Evolutionary conservation across 371 early-diverging fungal genomes (phyloP).

Genomic region (Entomophthora muscae): DNA sequence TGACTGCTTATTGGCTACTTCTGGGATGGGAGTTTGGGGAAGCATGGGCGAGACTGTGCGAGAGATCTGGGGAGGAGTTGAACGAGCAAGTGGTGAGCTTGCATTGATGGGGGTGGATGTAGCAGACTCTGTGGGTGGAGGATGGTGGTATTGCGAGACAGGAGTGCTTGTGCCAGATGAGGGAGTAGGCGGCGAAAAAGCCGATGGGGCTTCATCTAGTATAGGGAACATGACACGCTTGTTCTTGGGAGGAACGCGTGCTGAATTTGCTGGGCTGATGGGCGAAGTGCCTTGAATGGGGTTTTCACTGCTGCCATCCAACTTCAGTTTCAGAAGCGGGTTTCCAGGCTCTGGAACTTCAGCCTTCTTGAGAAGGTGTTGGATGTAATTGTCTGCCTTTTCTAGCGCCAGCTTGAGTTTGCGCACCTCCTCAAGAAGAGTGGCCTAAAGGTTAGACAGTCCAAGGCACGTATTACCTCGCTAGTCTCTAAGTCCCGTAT

Average conservation of each 20-base stretch:
- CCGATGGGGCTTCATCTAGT: not conserved
- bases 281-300: not conserved
- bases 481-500: not conserved
- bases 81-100: not conserved
- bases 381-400: conserved; percentile 4
- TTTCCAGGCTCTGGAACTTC: not conserved
- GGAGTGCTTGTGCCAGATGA: not conserved
- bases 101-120: not conserved
- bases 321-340: not conserved
- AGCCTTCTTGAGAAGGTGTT: not conserved
- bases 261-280: not conserved
- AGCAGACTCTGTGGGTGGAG: not conserved
- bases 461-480: conserved; percentile 4
- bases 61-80: not conserved
- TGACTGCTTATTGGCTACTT: too few species aligned
- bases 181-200: not conserved
- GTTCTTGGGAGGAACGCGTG: not conserved
- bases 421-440: not conserved
- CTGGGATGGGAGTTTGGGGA: too few species aligned
- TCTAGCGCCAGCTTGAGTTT: conserved; percentile 1
- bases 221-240: not conserved
- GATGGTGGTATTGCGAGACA: not conserved
- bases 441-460: not conserved
- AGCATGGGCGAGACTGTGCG: not conserved
- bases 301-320: not conserved